Conservation (phyloP, 805 yeast species). For the Zygoascus flipseniorum region DNA sequence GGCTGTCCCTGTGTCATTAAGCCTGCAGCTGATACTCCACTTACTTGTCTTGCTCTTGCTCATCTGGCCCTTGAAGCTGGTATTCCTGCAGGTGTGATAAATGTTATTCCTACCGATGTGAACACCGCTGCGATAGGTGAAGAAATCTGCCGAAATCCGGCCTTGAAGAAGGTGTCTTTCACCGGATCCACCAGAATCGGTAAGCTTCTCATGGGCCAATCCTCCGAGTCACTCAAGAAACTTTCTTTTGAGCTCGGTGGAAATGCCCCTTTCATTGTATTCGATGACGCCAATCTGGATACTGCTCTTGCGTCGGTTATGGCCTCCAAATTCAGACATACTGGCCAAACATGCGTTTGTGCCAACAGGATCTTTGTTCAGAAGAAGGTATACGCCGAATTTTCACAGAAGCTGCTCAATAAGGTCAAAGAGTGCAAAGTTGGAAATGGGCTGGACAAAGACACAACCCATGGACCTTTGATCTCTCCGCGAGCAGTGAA, state of each 20-base stretch:
- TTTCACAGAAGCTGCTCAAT: conserved; percentile 40
- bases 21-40: conserved; percentile 72
- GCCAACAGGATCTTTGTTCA: conserved; percentile 68
- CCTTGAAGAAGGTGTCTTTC: conserved; percentile 60
- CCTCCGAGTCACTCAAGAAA: conserved; percentile 55
- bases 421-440: conserved; percentile 38
- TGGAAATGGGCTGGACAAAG: conserved; percentile 54
- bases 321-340: conserved; percentile 61
- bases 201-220: conserved; percentile 53
- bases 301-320: conserved; percentile 59
- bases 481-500: conserved; percentile 54
- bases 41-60: conserved; percentile 61
- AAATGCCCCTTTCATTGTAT: conserved; percentile 70
- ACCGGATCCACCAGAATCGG: conserved; percentile 77
- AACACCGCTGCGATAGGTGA: conserved; percentile 28
- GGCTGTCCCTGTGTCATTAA: conserved; percentile 72
- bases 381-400: conserved; percentile 53
- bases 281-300: conserved; percentile 63
- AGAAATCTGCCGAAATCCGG: conserved; percentile 38
- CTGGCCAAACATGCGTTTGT: conserved; percentile 79
- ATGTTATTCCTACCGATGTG: conserved; percentile 43
- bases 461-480: conserved; percentile 69
- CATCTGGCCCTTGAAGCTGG: conserved; percentile 57
- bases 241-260: conserved; percentile 72
- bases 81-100: conserved; percentile 60